Base-by-base conservation (phyloP, 2,329 filamentous ascomycete species). In the Ophiostoma sp. region DNA sequence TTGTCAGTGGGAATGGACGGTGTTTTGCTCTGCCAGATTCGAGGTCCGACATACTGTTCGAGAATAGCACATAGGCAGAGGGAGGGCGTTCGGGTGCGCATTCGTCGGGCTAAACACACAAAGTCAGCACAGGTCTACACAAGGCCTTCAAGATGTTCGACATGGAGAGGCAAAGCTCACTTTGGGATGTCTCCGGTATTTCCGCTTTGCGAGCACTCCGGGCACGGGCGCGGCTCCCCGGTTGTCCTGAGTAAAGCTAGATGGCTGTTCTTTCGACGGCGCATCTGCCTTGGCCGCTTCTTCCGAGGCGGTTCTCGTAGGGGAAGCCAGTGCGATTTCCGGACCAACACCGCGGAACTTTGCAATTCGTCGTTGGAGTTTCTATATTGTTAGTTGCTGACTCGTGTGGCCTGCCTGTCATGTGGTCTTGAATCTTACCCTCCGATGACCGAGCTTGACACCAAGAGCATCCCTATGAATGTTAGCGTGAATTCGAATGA, bases 11-110 rank as follows among this genome's bases (percentile, higher is more conserved):
- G 44, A 48, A 11, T 48, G 20, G 44, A 48, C 44, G 10, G 0
- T 20, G 15, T 48, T 20, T 48, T 48, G 15, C 6, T 41, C 44
- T 17, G 20, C 44, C n/a, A n/a, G 44, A 48, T n/a, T 20, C 44
- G 6, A 48, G 44, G 10, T 39, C 36, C 23, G 23, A 70, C 71
- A 81, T 79, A 92, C 90, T 91, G 75, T 94, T 94, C 0, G 92
- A 94, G 76, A 95, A 95, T 20, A 94, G 85, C 15, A 94, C 92
- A 79, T 94, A 94, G 67, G 91, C 92, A 4, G 91, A 94, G 0
- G 91, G 90, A 1, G 92, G 90, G 33, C 91, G 84, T 76, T 94
- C 91, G 1, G 92, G 92, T 0, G 91, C 91, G 80, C 92, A 88
- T 71, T 93, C 89, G 74, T 95, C 92, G 3, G 90, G 84, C 87